phyloP scores from a whole-genome alignment of 495 filamentous ascomycete species.

The Podospora pseudopauciseta region DNA sequence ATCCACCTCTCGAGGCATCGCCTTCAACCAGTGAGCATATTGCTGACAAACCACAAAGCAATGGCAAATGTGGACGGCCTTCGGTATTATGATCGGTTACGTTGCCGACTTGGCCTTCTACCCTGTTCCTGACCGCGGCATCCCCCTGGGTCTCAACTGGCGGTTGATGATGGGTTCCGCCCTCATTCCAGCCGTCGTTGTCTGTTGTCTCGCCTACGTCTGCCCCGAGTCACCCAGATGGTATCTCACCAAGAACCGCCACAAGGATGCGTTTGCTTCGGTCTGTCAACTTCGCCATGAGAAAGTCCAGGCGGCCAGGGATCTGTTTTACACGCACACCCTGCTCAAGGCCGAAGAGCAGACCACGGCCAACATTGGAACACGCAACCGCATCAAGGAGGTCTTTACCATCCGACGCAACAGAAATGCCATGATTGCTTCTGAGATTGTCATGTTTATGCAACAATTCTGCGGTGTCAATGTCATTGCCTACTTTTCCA shows the following conservation, averaged over 20 bases:
- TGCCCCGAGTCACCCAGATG: constrained; percentile 72
- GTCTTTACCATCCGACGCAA: constrained; percentile 72
- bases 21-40: constrained; percentile 51
- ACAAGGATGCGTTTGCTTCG: constrained; percentile 61
- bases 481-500: constrained; percentile 67
- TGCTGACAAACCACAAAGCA: constrained; percentile 32
- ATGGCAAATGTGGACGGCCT: constrained; percentile 88
- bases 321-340: constrained; percentile 77
- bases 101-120: constrained; percentile 70
- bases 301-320: constrained; percentile 74
- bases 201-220: constrained; percentile 64
- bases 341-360: constrained; percentile 70
- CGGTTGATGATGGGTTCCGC: constrained; percentile 80
- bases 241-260: constrained; percentile 69
- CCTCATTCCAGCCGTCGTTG: constrained; percentile 67
- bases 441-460: constrained; percentile 80
- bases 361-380: constrained; percentile 52
- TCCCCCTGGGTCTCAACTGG: constrained; percentile 55
- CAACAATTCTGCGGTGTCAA: constrained; percentile 75
- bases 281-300: constrained; percentile 64
- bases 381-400: constrained; percentile 60
- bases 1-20: not conserved
- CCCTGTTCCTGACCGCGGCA: constrained; percentile 35
- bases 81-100: constrained; percentile 78
- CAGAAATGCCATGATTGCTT: constrained; percentile 68